These are phyloP conservation scores for Yamadazyma philogaea DNA, from an alignment of 805 yeast genomes.

Conservation along the genomic window DNA sequence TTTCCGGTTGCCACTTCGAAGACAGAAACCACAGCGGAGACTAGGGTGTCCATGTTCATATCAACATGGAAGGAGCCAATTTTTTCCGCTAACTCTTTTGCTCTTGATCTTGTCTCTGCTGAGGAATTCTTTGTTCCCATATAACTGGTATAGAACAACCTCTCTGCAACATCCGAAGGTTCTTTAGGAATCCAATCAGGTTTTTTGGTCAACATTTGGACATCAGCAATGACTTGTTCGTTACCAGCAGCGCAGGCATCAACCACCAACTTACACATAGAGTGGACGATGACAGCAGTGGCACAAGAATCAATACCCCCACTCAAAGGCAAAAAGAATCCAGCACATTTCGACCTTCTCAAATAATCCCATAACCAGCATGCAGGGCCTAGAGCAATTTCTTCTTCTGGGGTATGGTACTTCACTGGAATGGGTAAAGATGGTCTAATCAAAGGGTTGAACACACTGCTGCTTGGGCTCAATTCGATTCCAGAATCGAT, in stretches of 20 bases:
- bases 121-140: conserved; percentile 98
- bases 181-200: conserved; percentile 62
- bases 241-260: conserved; percentile 67
- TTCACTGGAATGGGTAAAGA: conserved; percentile 47
- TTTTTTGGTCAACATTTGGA: conserved; percentile 60
- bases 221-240: conserved; percentile 72
- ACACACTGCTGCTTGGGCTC: conserved; percentile 56
- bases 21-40: conserved; percentile 65
- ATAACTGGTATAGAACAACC: conserved; percentile 82
- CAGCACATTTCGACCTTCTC: conserved; percentile 85
- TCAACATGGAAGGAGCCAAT: conserved; percentile 91
- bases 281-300: conserved; percentile 88
- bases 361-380: conserved; percentile 99
- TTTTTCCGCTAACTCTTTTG: conserved; percentile 66
- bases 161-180: conserved; percentile 72
- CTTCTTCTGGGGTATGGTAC: conserved; percentile 88
- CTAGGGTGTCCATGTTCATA: conserved; percentile 86
- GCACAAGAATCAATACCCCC: conserved; percentile 99
- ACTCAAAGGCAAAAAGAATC: conserved; percentile 87
- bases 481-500: conserved; percentile 63
- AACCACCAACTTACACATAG: conserved; percentile 87
- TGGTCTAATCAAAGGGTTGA: conserved; percentile 63
- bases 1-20: conserved; percentile 91
- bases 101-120: conserved; percentile 76
- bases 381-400: conserved; percentile 97